Percentiles rank a stretch among this genome's conserved stretches.
Evolutionary conservation across 2,329 filamentous ascomycete species (phyloP).

Genomic region (Myriosclerotinia duriaeana): DNA sequence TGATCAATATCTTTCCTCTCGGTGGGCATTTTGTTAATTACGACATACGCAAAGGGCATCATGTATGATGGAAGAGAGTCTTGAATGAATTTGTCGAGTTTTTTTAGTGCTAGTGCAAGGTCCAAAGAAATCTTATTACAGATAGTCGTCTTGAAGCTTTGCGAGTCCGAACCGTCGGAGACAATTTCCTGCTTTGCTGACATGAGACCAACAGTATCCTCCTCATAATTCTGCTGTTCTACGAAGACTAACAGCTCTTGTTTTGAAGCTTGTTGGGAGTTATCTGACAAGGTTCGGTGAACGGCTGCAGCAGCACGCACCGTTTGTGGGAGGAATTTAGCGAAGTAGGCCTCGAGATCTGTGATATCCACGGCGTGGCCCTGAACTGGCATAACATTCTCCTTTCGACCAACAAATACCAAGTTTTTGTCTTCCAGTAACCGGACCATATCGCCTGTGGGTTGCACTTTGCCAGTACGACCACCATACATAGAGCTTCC

Average conservation of each 20-base stretch:
- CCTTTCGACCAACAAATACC: conserved; percentile 61
- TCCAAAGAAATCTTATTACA: conserved; percentile 31
- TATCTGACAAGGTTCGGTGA: conserved; percentile 11
- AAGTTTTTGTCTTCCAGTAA: conserved; percentile 53
- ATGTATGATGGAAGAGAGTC: conserved; percentile 49
- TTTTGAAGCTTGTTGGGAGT: conserved; percentile 7
- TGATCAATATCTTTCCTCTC: conserved; percentile 39
- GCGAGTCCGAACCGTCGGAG: conserved; percentile 8
- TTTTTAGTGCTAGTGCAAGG: conserved; percentile 43
- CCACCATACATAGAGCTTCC: conserved; percentile 39
- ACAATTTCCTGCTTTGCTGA: neutral
- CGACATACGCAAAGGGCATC: conserved; percentile 48
- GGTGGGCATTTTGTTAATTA: conserved; percentile 44
- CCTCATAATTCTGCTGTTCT: conserved; percentile 4
- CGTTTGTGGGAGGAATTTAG: conserved; percentile 40
- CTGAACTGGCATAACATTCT: conserved; percentile 43
- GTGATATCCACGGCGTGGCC: conserved; percentile 45
- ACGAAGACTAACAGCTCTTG: conserved; percentile 16
- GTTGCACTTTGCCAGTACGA: conserved; percentile 42
- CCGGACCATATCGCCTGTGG: conserved; percentile 59
- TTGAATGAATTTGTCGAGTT: conserved; percentile 45
- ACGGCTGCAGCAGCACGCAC: conserved; percentile 39
- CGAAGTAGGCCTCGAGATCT: conserved; percentile 45
- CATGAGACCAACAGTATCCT: neutral
- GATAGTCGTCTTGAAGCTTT: conserved; percentile 34